Conservation (phyloP, 192 early-diverging fungal genomes). For the Coemansia sp. region DNA sequence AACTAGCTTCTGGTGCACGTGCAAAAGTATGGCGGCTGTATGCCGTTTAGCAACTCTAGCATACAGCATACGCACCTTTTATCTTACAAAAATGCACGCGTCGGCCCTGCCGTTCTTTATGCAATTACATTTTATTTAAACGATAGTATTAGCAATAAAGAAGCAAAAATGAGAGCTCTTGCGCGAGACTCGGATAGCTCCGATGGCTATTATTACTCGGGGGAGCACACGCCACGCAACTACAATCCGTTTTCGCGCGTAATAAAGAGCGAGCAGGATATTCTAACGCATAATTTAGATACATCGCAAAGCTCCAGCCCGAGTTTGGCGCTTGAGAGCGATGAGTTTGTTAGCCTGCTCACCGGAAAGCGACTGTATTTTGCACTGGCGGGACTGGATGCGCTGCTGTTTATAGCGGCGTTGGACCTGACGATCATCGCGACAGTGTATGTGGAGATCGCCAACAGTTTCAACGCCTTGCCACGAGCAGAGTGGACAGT, state of each 20-base stretch:
- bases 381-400: conserved; percentile 54
- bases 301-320: neutral
- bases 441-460: conserved; percentile 73
- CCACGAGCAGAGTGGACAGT: conserved; percentile 80
- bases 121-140: neutral
- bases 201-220: conserved; percentile 6
- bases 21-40: conserved; percentile 1
- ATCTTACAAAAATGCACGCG: neutral
- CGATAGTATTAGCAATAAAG: neutral
- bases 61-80: neutral
- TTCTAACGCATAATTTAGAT: neutral
- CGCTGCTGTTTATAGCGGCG: conserved; percentile 72
- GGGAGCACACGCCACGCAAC: conserved; percentile 6
- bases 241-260: conserved; percentile 15
- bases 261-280: conserved; percentile 8
- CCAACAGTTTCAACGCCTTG: conserved; percentile 68
- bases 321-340: neutral
- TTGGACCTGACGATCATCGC: conserved; percentile 86
- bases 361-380: conserved; percentile 30
- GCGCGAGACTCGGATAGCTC: conserved; percentile 3
- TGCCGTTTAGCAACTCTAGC: neutral
- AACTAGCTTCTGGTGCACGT: neutral
- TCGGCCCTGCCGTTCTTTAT: neutral
- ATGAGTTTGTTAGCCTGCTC: conserved; percentile 2
- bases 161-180: neutral